Evolutionary conservation across 345 rosid species (phyloP).

Genomic region (Eucalyptus cladocalyx): DNA sequence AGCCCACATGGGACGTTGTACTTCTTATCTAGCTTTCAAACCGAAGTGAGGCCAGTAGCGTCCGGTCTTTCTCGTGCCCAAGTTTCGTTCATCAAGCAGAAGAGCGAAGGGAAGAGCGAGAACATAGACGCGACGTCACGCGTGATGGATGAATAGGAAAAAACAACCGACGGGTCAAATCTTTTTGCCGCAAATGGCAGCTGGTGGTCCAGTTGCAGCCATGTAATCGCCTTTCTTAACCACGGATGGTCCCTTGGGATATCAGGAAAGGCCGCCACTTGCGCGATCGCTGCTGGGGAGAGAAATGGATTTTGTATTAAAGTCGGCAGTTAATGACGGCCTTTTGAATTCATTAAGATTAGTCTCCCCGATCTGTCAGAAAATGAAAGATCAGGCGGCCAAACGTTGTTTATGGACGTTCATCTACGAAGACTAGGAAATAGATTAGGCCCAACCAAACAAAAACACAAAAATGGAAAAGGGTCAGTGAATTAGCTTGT

Average conservation of each 20-base stretch:
- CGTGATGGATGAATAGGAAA: neutral
- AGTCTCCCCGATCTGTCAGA: neutral
- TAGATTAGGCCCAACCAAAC: neutral
- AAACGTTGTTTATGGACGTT: neutral
- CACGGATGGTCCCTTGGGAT: neutral
- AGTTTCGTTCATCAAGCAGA: neutral
- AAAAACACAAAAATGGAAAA: neutral
- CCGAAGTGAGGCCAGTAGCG: neutral
- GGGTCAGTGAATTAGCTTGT: neutral
- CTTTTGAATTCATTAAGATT: neutral
- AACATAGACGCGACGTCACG: neutral
- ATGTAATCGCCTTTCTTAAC: neutral
- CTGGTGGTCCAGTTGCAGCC: neutral
- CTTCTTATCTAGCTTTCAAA: neutral
- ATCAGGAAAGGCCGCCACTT: neutral
- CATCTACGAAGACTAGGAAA: neutral
- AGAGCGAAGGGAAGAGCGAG: neutral
- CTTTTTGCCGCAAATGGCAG: neutral
- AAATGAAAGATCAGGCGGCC: neutral
- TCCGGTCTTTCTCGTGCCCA: neutral
- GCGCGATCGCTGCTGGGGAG: neutral
- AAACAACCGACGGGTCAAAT: neutral
- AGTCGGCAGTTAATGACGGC: neutral
- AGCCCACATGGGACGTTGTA: conserved; percentile 23
- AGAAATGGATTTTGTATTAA: neutral